A percentile compares a stretch with the other conserved stretches of the same genome.
phyloP scores from a whole-genome alignment of 257 asterid genomes.

The Handroanthus guayacan region DNA sequence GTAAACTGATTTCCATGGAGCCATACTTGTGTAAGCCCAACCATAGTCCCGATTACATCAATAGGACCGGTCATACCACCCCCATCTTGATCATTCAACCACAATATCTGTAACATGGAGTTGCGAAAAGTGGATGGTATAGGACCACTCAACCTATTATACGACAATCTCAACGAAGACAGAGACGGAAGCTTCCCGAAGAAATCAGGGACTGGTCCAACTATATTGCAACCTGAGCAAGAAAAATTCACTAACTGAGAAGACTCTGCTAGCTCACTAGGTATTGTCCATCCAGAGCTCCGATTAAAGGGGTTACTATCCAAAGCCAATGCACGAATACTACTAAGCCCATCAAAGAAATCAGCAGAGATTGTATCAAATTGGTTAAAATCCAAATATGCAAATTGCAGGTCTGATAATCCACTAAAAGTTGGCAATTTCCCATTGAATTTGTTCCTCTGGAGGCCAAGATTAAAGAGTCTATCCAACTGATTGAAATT shows the following conservation, averaged over 20 bases:
- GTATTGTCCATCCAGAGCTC: slow-evolving; percentile 72
- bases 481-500: slow-evolving; percentile 62
- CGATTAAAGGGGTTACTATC: slow-evolving; percentile 74
- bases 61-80: slow-evolving; percentile 67
- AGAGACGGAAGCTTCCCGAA: slow-evolving; percentile 72
- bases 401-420: slow-evolving; percentile 65
- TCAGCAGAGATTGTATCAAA: slow-evolving; percentile 73
- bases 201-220: slow-evolving; percentile 75
- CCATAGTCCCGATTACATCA: slow-evolving; percentile 59
- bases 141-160: slow-evolving; percentile 59
- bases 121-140: slow-evolving; percentile 59
- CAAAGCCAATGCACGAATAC: slow-evolving; percentile 63
- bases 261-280: slow-evolving; percentile 58
- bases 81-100: slow-evolving; percentile 78
- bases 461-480: slow-evolving; percentile 75
- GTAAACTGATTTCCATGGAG: slow-evolving; percentile 76
- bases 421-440: slow-evolving; percentile 72
- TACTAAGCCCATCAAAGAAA: slow-evolving; percentile 71
- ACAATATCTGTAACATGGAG: slow-evolving; percentile 70
- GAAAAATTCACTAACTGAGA: slow-evolving; percentile 77
- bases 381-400: slow-evolving; percentile 63
- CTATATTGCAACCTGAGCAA: slow-evolving; percentile 65
- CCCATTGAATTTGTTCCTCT: slow-evolving; percentile 67
- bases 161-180: slow-evolving; percentile 52
- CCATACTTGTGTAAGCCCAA: slow-evolving; percentile 60